Percentiles rank a stretch among this genome's conserved stretches.
Conservation (phyloP, 768 basidiomycete genomes). For the Fistulinella prunicolor region DNA sequence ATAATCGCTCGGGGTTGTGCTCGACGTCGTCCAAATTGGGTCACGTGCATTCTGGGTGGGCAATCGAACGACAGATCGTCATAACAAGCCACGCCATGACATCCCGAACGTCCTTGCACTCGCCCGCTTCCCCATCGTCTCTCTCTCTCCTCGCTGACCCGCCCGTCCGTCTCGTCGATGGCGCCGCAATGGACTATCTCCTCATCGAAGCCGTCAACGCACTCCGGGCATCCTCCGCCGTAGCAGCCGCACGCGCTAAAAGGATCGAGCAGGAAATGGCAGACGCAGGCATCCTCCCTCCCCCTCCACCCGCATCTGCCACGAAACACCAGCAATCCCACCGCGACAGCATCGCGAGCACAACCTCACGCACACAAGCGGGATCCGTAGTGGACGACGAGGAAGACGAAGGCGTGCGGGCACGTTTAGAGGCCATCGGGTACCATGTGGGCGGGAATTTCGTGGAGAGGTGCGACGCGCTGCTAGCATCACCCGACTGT, state of each 20-base stretch:
- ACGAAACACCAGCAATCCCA: slow-evolving; percentile 31
- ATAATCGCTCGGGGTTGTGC: too few species aligned
- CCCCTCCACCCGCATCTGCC: slow-evolving; percentile 41
- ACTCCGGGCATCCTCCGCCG: slow-evolving; percentile 68
- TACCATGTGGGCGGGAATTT: slow-evolving; percentile 84
- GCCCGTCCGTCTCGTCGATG: slow-evolving; percentile 58
- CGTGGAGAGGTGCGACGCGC: slow-evolving; percentile 64
- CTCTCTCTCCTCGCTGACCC: slow-evolving; percentile 64
- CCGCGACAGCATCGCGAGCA: slow-evolving; percentile 38
- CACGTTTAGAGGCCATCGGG: slow-evolving; percentile 79
- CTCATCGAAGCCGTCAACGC: slow-evolving; percentile 77
- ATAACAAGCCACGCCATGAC: not conserved
- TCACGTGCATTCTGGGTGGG: too few species aligned
- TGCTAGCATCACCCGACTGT: not conserved
- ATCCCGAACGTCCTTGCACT: slow-evolving; percentile 29
- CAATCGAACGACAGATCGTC: too few species aligned
- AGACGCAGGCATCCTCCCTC: slow-evolving; percentile 69
- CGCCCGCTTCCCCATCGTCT: slow-evolving; percentile 11
- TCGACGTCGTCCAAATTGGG: not conserved
- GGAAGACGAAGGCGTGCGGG: slow-evolving; percentile 68
- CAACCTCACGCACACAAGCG: slow-evolving; percentile 13
- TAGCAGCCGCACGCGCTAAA: slow-evolving; percentile 65
- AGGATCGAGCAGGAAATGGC: slow-evolving; percentile 76
- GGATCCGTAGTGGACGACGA: slow-evolving; percentile 41
- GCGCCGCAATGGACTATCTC: slow-evolving; percentile 79